phyloP scores from a whole-genome alignment of 768 basidiomycete species.

The Tricholoma terreum region DNA sequence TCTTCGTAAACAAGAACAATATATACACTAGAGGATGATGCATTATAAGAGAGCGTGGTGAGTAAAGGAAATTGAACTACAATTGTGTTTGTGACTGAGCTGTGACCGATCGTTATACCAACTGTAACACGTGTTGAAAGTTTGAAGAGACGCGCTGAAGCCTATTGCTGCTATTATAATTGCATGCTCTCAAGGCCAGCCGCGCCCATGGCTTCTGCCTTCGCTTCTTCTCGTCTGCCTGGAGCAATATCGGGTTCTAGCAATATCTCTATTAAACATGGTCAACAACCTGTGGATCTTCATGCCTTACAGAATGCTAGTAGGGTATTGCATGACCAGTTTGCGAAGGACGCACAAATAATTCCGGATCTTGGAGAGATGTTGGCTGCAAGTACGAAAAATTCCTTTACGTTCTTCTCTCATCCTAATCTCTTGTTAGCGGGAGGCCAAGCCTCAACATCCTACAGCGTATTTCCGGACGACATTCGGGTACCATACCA shows the following conservation, averaged over 20 bases:
- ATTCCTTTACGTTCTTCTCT: background rate
- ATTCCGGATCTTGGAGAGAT: conserved; percentile 76
- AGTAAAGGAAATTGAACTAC: too few relatives aligned
- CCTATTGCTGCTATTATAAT: too few relatives aligned
- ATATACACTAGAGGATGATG: too few relatives aligned
- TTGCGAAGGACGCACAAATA: conserved; percentile 68
- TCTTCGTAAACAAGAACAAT: too few relatives aligned
- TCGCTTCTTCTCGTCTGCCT: conserved; percentile 17
- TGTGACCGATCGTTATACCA: background rate
- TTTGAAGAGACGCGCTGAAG: background rate
- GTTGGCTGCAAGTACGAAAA: conserved; percentile 52
- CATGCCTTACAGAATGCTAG: conserved; percentile 63
- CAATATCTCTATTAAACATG: background rate
- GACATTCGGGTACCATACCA: conserved; percentile 79
- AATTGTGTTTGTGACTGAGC: background rate
- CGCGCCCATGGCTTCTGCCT: conserved; percentile 17
- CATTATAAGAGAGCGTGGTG: too few relatives aligned
- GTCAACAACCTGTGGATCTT: conserved; percentile 50
- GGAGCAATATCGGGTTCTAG: conserved; percentile 4
- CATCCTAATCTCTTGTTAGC: conserved; percentile 34
- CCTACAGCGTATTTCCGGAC: conserved; percentile 74
- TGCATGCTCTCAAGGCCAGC: background rate
- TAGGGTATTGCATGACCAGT: conserved; percentile 61
- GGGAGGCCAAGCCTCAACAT: conserved; percentile 65
- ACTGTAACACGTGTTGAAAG: background rate